These are phyloP conservation scores for Didymosphaeria variabile DNA, from an alignment of 2,329 filamentous ascomycete species.

Conservation along the genomic window DNA sequence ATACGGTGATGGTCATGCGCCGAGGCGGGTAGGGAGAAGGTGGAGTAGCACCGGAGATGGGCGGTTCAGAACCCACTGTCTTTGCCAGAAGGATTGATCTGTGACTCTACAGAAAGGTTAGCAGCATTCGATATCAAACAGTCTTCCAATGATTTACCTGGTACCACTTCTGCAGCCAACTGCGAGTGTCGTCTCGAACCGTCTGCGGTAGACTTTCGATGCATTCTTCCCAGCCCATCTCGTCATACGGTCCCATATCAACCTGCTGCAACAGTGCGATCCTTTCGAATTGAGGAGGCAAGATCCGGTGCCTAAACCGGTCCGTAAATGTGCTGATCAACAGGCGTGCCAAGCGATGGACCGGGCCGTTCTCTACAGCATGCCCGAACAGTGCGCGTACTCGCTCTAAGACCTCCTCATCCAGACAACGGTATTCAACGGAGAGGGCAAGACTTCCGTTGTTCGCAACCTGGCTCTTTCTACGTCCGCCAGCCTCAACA, in stretches of 20 bases:
- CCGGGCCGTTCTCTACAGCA: constrained; percentile 58
- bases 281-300: constrained; percentile 61
- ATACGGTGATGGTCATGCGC: constrained; percentile 86
- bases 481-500: constrained; percentile 33
- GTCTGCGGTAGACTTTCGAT: constrained; percentile 60
- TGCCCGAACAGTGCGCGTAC: constrained; percentile 57
- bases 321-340: constrained; percentile 61
- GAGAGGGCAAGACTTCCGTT: constrained; percentile 67
- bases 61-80: constrained; percentile 11
- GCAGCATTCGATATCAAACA: constrained; percentile 2
- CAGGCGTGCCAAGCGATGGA: constrained; percentile 59
- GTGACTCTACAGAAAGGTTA: constrained; percentile 38
- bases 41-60: constrained; percentile 28
- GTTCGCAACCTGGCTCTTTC: constrained; percentile 41
- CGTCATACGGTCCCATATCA: constrained; percentile 60
- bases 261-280: constrained; percentile 64
- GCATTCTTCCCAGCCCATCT: constrained; percentile 63
- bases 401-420: constrained; percentile 71
- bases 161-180: constrained; percentile 68
- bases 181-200: constrained; percentile 54
- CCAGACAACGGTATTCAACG: constrained; percentile 78
- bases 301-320: constrained; percentile 56
- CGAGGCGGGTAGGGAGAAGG: constrained; percentile 55
- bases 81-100: constrained; percentile 32
- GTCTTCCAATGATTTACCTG: constrained; percentile 49